A percentile compares a stretch with the other conserved stretches of the same genome.
phyloP scores from a whole-genome alignment of 164 flowering plant species.

The Nymphaea thermarum region DNA sequence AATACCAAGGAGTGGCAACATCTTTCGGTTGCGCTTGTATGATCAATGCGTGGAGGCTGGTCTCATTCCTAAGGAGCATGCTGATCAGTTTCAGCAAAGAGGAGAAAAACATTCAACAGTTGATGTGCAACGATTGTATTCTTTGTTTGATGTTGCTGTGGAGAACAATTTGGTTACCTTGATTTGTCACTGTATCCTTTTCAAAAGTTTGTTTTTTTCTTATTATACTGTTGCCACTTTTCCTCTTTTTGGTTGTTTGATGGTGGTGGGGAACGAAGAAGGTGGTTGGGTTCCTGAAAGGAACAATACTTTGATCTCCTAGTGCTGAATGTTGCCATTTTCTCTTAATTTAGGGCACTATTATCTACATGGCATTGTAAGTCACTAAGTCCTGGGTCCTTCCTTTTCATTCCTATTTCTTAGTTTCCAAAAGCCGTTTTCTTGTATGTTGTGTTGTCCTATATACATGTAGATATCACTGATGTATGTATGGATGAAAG shows the following conservation, averaged over 20 bases:
- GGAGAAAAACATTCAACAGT: conserved; percentile 34
- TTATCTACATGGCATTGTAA: no score
- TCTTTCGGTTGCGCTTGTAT: conserved; percentile 55
- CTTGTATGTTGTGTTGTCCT: not conserved
- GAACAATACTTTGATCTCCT: no score
- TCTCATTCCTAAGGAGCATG: conserved; percentile 55
- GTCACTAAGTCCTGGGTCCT: no score
- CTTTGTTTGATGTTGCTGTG: conserved; percentile 81
- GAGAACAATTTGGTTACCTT: conserved; percentile 83
- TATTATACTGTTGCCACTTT: not conserved
- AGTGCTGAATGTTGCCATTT: no score
- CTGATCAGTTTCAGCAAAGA: conserved; percentile 56
- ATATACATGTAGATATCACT: conserved; percentile 50
- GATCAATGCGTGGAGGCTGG: conserved; percentile 83
- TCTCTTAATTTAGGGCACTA: no score
- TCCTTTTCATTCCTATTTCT: no score
- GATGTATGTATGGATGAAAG: conserved; percentile 99
- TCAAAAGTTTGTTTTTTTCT: not conserved
- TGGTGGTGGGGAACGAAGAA: no score
- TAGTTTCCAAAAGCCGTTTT: not conserved
- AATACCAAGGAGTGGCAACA: conserved; percentile 37
- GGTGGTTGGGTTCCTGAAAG: no score
- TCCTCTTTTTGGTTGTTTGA: not conserved
- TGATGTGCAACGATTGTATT: conserved; percentile 75
- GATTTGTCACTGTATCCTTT: conserved; percentile 96